Conservation (phyloP, 345 rosid species). For the Kandelia obovata region DNA sequence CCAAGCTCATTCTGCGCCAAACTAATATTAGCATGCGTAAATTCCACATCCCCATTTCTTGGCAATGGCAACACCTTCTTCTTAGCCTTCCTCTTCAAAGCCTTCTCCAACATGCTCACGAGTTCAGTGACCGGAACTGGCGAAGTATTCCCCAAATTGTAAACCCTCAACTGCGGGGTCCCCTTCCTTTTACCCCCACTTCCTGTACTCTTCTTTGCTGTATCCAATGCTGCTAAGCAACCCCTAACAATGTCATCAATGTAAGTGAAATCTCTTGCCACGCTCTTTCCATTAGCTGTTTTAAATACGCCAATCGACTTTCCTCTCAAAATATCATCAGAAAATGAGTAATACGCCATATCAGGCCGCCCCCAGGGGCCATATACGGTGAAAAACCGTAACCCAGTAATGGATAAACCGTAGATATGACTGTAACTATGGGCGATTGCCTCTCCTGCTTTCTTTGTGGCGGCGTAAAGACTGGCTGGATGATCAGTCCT, state of each 20-base stretch:
- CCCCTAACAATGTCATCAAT: constrained; percentile 72
- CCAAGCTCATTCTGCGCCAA: constrained; percentile 52
- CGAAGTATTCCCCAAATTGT: constrained; percentile 58
- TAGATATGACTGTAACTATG: constrained; percentile 66
- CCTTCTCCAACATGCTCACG: constrained; percentile 58
- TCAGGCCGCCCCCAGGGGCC: constrained; percentile 79
- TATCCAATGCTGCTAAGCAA: constrained; percentile 56
- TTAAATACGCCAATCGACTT: constrained; percentile 46
- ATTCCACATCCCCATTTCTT: constrained; percentile 67
- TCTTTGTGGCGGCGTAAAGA: no score
- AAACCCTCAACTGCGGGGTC: constrained; percentile 45
- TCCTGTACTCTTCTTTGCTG: constrained; percentile 38
- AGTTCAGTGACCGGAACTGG: constrained; percentile 56
- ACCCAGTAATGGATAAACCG: constrained; percentile 56
- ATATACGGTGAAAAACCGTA: constrained; percentile 61
- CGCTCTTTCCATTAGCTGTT: constrained; percentile 49
- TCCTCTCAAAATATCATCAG: constrained; percentile 51
- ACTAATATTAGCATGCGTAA: constrained; percentile 60
- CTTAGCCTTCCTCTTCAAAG: constrained; percentile 57
- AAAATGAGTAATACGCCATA: constrained; percentile 72
- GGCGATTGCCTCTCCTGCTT: constrained; percentile 54
- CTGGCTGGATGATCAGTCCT: no score
- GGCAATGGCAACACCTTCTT: constrained; percentile 55
- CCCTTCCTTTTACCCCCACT: constrained; percentile 45
- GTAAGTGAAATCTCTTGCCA: constrained; percentile 66